A percentile compares a stretch with the other conserved stretches of the same genome.
Evolutionary conservation across 2,329 filamentous ascomycete species (phyloP).

Genomic region (Fusarium albidum): DNA sequence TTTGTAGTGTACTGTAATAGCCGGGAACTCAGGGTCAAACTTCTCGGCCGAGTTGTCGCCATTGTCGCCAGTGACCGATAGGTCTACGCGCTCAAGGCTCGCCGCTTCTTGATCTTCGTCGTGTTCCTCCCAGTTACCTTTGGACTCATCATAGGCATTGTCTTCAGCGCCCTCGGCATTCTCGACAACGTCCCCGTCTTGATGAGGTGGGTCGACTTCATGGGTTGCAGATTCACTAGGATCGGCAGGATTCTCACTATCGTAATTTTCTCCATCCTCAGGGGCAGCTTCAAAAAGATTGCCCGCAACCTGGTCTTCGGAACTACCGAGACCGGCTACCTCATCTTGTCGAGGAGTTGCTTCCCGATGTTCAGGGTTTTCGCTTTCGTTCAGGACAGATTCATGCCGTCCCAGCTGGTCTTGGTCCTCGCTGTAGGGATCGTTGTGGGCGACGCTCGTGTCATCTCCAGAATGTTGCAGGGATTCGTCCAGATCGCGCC

Average conservation of each 20-base stretch:
- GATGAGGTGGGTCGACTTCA: constrained; percentile 2
- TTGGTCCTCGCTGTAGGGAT: constrained; percentile 1
- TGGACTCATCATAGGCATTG: constrained; percentile 5
- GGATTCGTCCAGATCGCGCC: not conserved
- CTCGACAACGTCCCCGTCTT: constrained; percentile 4
- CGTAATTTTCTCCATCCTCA: constrained; percentile 13
- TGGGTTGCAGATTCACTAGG: constrained; percentile 9
- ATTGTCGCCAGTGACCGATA: constrained; percentile 14
- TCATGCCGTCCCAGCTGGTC: constrained; percentile 21
- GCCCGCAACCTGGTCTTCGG: constrained; percentile 9
- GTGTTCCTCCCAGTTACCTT: constrained; percentile 16
- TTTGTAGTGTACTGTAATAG: constrained; percentile 53
- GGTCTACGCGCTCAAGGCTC: constrained; percentile 6
- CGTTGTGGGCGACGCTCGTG: not conserved
- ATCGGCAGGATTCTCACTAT: constrained; percentile 3
- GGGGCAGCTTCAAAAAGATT: constrained; percentile 23
- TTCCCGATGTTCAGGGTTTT: constrained; percentile 13
- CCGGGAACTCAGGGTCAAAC: constrained; percentile 40
- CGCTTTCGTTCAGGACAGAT: constrained; percentile 30
- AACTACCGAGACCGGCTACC: not conserved
- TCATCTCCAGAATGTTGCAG: constrained; percentile 6
- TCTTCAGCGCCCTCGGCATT: constrained; percentile 6
- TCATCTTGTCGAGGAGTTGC: constrained; percentile 5
- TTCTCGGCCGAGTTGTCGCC: constrained; percentile 13
- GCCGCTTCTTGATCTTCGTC: constrained; percentile 16